Conservation (phyloP, 192 early-diverging fungal genomes). For the Funneliformis mosseae region DNA sequence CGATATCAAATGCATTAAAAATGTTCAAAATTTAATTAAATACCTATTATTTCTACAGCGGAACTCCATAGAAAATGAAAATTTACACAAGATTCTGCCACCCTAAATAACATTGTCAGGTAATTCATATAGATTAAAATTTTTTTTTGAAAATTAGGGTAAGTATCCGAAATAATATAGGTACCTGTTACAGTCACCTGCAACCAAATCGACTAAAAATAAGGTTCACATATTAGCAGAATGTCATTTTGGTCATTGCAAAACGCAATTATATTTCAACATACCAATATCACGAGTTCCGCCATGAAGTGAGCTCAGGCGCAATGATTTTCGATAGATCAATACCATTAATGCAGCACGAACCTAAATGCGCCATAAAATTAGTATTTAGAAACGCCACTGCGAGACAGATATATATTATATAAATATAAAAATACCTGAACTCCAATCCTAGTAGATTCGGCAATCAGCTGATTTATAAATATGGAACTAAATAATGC, state of each 20-base stretch:
- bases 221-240: not conserved
- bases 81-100: slow-evolving; percentile 70
- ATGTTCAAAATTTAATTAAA: not conserved
- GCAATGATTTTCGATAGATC: slow-evolving; percentile 72
- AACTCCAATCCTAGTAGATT: slow-evolving; percentile 29
- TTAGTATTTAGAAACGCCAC: not conserved
- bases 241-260: not conserved
- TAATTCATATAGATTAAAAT: not conserved
- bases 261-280: slow-evolving; percentile 3
- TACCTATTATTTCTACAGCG: slow-evolving; percentile 58
- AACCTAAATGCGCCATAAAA: slow-evolving; percentile 41
- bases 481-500: slow-evolving; percentile 44
- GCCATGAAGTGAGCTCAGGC: slow-evolving; percentile 60
- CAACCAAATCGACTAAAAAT: slow-evolving; percentile 61
- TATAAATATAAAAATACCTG: slow-evolving; percentile 43
- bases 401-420: too few relatives aligned
- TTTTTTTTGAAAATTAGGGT: too few relatives aligned
- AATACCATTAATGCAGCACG: slow-evolving; percentile 75
- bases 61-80: slow-evolving; percentile 79
- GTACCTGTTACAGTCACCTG: slow-evolving; percentile 68
- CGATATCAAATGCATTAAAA: not conserved
- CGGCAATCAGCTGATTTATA: slow-evolving; percentile 45
- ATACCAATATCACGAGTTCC: slow-evolving; percentile 64
- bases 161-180: not conserved
- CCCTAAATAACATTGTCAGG: too few relatives aligned